Conservation (phyloP, 2,329 filamentous ascomycete genomes). For the Pseudogymnoascus sp. region DNA sequence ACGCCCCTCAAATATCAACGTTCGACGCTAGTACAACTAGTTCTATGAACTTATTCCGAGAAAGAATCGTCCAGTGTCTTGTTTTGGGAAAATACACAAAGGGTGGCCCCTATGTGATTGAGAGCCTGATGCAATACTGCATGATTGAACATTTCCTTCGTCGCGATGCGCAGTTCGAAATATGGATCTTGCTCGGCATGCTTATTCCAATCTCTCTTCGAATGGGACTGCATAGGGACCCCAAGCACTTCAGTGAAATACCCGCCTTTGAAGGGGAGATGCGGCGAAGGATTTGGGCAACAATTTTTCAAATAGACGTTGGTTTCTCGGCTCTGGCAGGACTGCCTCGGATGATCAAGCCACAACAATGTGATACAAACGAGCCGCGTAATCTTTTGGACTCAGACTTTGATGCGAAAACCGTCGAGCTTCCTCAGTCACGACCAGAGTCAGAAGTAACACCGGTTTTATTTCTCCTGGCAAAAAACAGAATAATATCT, state of each 20-base stretch:
- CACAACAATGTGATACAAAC: constrained; percentile 66
- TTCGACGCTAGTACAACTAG: constrained; percentile 21
- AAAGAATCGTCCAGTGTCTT: constrained; percentile 26
- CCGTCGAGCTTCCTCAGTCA: constrained; percentile 23
- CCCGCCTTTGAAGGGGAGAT: constrained; percentile 73
- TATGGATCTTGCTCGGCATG: constrained; percentile 43
- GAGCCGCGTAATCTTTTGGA: constrained; percentile 56
- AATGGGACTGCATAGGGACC: constrained; percentile 72
- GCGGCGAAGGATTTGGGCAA: constrained; percentile 58
- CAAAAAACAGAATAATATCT: constrained; percentile 39
- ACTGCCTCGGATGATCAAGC: constrained; percentile 57
- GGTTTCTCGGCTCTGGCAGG: constrained; percentile 68
- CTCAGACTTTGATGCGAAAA: constrained; percentile 32
- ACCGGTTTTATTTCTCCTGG: constrained; percentile 29
- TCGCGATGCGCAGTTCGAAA: constrained; percentile 31
- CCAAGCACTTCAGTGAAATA: constrained; percentile 63
- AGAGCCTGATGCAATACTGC: constrained; percentile 22
- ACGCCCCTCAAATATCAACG: constrained; percentile 19
- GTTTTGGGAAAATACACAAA: constrained; percentile 24
- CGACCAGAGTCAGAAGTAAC: constrained; percentile 23
- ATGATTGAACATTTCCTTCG: constrained; percentile 24
- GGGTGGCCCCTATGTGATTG: constrained; percentile 23
- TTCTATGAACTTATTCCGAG: constrained; percentile 23
- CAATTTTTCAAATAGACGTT: constrained; percentile 65
- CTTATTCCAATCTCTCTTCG: constrained; percentile 46